Conservation (phyloP, 441 rosid genomes). For the Corymbia citriodora region DNA sequence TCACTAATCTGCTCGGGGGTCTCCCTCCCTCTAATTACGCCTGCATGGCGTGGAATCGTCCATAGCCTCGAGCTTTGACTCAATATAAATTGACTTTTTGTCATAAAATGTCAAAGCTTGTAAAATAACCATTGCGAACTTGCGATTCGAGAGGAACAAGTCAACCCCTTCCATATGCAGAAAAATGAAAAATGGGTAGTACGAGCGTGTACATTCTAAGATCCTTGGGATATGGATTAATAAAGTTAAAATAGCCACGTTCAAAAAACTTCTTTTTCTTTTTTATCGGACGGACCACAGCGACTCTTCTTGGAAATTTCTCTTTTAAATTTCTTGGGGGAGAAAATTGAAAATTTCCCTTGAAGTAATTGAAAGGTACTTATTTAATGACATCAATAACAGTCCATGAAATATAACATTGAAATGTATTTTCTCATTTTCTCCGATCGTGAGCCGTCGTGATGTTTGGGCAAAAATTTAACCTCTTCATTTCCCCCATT, state of each 20-base stretch:
- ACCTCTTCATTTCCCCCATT: not conserved
- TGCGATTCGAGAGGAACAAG: not conserved
- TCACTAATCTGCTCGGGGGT: too few species aligned
- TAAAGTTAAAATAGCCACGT: not conserved
- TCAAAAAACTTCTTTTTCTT: not conserved
- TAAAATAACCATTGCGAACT: constrained; percentile 7
- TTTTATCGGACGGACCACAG: not conserved
- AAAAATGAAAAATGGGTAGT: not conserved
- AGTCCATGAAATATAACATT: not conserved
- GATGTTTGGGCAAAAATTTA: not conserved
- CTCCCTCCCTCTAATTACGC: too few species aligned
- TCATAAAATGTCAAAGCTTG: not conserved
- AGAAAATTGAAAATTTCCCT: not conserved
- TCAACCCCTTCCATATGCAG: not conserved
- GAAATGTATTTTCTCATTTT: not conserved
- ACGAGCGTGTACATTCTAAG: not conserved
- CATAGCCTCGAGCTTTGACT: not conserved
- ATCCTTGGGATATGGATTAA: not conserved
- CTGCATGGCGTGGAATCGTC: too few species aligned
- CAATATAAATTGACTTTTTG: too few species aligned
- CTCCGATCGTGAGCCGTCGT: not conserved
- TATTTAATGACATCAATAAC: not conserved
- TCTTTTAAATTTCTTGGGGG: not conserved
- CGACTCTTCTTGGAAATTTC: too few species aligned
- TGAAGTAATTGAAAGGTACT: not conserved